These are phyloP conservation scores for Myxozyma nipponensis DNA, from an alignment of 805 yeast genomes.

Conservation along the genomic window DNA sequence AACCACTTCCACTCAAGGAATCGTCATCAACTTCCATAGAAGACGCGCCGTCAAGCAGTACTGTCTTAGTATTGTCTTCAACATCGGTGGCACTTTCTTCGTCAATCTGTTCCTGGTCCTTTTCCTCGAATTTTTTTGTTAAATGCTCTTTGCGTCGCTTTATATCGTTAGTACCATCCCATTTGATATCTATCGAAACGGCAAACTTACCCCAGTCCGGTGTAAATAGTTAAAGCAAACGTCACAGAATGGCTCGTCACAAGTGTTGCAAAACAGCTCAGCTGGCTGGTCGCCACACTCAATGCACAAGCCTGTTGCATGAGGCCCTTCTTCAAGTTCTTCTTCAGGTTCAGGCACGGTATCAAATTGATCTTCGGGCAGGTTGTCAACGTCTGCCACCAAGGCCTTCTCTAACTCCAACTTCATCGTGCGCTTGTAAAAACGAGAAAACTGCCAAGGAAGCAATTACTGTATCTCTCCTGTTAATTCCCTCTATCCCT, in stretches of 20 bases:
- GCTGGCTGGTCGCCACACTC: slow-evolving; percentile 74
- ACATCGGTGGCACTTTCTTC: slow-evolving; percentile 22
- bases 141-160: slow-evolving; percentile 47
- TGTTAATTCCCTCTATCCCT: too few relatives aligned
- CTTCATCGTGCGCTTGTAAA: slow-evolving; percentile 16
- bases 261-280: slow-evolving; percentile 56
- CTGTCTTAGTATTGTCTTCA: slow-evolving; percentile 18
- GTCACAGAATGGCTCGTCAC: slow-evolving; percentile 65
- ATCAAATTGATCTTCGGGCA: slow-evolving; percentile 1
- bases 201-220: slow-evolving; percentile 49
- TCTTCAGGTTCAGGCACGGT: slow-evolving; percentile 8
- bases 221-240: slow-evolving; percentile 69
- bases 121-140: slow-evolving; percentile 31
- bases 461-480: too few relatives aligned
- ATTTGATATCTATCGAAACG: not conserved
- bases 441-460: too few relatives aligned
- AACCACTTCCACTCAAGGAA: slow-evolving; percentile 5
- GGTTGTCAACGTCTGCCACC: slow-evolving; percentile 2
- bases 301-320: slow-evolving; percentile 47
- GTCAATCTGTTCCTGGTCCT: slow-evolving; percentile 19
- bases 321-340: not conserved
- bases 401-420: slow-evolving; percentile 11
- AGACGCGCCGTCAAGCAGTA: slow-evolving; percentile 18
- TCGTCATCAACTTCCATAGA: slow-evolving; percentile 27
- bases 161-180: not conserved